Evolutionary conservation across 2,329 filamentous ascomycete species (phyloP).

Genomic region (Fusarium secorum): DNA sequence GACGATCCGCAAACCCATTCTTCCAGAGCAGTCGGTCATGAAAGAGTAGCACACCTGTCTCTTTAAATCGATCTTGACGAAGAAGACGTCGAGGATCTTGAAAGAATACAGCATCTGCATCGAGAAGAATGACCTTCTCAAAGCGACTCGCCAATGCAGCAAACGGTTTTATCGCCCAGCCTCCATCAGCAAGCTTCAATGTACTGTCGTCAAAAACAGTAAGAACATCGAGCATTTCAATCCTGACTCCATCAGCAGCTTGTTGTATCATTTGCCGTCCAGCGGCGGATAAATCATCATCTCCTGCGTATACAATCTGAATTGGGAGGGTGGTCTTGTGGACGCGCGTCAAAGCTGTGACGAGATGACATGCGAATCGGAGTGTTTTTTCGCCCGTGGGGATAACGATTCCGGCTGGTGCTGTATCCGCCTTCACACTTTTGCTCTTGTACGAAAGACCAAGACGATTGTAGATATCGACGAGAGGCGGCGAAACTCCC

Average conservation of each 20-base stretch:
- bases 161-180: constrained; percentile 54
- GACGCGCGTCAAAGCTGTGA: constrained; percentile 44
- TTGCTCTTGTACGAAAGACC: background rate
- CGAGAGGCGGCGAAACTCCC: constrained; percentile 20
- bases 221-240: constrained; percentile 47
- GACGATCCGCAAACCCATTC: constrained; percentile 44
- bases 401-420: constrained; percentile 47
- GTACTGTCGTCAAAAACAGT: constrained; percentile 46
- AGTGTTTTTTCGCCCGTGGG: constrained; percentile 45
- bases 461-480: constrained; percentile 18
- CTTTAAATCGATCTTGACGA: constrained; percentile 42
- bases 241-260: constrained; percentile 15
- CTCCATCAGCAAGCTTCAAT: constrained; percentile 42
- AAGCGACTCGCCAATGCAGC: constrained; percentile 49
- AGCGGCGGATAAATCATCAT: constrained; percentile 41
- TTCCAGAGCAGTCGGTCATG: constrained; percentile 54
- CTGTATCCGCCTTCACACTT: constrained; percentile 12
- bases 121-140: constrained; percentile 50
- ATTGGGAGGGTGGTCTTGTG: constrained; percentile 46
- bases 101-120: constrained; percentile 52
- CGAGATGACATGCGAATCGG: constrained; percentile 48
- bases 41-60: constrained; percentile 50
- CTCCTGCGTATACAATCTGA: constrained; percentile 49
- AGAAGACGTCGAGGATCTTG: constrained; percentile 48
- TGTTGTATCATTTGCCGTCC: constrained; percentile 40